Conservation (phyloP, 2,329 filamentous ascomycete genomes). For the Aspergillus sp. region DNA sequence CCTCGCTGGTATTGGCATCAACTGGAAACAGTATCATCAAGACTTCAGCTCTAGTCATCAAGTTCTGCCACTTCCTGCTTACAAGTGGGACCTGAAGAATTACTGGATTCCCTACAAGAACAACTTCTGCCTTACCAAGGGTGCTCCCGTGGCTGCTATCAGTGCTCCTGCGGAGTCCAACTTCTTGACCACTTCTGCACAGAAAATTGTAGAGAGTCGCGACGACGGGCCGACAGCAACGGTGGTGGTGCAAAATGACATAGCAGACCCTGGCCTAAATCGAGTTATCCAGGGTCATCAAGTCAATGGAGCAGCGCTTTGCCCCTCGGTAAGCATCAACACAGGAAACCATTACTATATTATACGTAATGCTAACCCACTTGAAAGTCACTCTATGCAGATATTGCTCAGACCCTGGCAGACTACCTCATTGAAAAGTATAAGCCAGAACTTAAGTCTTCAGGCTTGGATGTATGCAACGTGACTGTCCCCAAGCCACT, state of each 20-base stretch:
- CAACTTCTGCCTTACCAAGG: slow-evolving; percentile 36
- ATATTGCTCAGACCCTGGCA: slow-evolving; percentile 38
- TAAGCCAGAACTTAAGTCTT: slow-evolving; percentile 31
- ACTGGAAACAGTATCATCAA: slow-evolving; percentile 46
- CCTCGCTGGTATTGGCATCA: slow-evolving; percentile 38
- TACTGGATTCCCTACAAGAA: slow-evolving; percentile 42
- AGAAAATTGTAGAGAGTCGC: slow-evolving; percentile 30
- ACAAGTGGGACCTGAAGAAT: slow-evolving; percentile 42
- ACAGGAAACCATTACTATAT: not conserved
- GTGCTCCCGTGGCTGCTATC: slow-evolving; percentile 24
- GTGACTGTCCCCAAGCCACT: slow-evolving; percentile 52
- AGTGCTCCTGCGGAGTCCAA: slow-evolving; percentile 20
- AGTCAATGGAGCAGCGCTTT: slow-evolving; percentile 37
- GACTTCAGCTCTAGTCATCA: slow-evolving; percentile 34
- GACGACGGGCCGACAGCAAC: slow-evolving; percentile 25
- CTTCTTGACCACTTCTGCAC: slow-evolving; percentile 31
- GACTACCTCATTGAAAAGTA: slow-evolving; percentile 35
- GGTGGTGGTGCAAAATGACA: slow-evolving; percentile 37
- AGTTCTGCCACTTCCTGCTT: slow-evolving; percentile 37
- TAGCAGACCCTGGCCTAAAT: slow-evolving; percentile 33
- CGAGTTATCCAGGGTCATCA: slow-evolving; percentile 39
- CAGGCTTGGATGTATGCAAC: slow-evolving; percentile 35
- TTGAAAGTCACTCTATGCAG: slow-evolving; percentile 34
- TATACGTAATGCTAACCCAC: slow-evolving; percentile 5
- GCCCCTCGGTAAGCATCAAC: slow-evolving; percentile 31